Conservation (phyloP, 257 asterid species). For the Pogostemon cablin region DNA sequence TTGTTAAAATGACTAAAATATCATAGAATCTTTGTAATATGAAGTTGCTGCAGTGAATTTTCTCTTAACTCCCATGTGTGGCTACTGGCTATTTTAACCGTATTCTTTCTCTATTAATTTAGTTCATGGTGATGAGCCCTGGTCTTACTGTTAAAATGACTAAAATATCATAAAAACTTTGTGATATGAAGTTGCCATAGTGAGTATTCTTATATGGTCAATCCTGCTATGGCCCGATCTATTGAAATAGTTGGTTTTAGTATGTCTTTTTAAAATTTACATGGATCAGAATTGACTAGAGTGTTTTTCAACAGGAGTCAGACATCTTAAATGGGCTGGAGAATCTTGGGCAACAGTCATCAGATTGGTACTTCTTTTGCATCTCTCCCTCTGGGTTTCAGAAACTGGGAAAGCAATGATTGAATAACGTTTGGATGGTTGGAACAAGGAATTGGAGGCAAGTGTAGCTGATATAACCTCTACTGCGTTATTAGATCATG, state of each 20-base stretch:
- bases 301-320: slow-evolving; percentile 48
- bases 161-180: not conserved
- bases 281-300: slow-evolving; percentile 9
- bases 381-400: slow-evolving; percentile 97
- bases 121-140: no score
- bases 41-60: no score
- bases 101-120: no score
- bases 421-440: slow-evolving; percentile 62
- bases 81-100: no score
- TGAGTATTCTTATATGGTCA: not conserved
- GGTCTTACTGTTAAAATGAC: no score
- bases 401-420: slow-evolving; percentile 67
- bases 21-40: no score
- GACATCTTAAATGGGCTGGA: slow-evolving; percentile 36
- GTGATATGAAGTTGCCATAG: not conserved
- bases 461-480: slow-evolving; percentile 91
- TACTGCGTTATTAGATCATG: slow-evolving; percentile 67
- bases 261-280: slow-evolving; percentile 9
- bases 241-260: not conserved
- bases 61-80: no score
- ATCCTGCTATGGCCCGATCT: not conserved
- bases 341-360: slow-evolving; percentile 32
- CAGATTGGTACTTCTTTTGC: slow-evolving; percentile 83
- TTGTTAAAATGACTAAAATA: no score
- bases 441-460: slow-evolving; percentile 74